Percentiles rank a stretch among this genome's conserved stretches.
Conservation (phyloP, 768 basidiomycete species). For the Porpolomopsis calyptriformis region DNA sequence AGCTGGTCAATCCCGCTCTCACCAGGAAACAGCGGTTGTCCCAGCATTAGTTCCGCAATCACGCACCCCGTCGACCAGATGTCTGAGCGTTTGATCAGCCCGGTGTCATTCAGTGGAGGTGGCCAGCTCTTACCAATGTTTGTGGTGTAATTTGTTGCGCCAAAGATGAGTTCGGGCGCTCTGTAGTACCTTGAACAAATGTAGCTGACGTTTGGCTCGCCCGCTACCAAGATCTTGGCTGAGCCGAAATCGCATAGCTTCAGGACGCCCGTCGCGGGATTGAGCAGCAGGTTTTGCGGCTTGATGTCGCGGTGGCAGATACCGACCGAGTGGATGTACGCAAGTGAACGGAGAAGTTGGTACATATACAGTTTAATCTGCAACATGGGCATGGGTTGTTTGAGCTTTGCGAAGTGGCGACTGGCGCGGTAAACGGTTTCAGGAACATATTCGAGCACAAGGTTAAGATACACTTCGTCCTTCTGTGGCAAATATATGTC, state of each 20-base stretch:
- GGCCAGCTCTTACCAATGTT: constrained; percentile 71
- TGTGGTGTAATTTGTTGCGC: constrained; percentile 98
- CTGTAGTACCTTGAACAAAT: constrained; percentile 99
- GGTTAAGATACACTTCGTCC: constrained; percentile 99
- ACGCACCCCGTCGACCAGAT: constrained; percentile 99
- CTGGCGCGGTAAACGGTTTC: constrained; percentile 99
- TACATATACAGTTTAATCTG: constrained; percentile 99
- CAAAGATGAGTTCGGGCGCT: constrained; percentile 98
- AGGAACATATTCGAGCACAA: constrained; percentile 97
- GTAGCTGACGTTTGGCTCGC: constrained; percentile 98
- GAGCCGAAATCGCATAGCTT: constrained; percentile 99
- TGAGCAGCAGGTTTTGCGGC: constrained; percentile 95
- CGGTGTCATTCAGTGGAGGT: not conserved
- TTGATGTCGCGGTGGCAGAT: constrained; percentile 99
- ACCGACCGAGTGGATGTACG: constrained; percentile 98
- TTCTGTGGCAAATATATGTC: constrained; percentile 44
- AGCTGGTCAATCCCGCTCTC: constrained; percentile 98
- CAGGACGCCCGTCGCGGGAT: constrained; percentile 92
- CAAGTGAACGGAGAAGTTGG: constrained; percentile 93
- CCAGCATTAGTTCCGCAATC: constrained; percentile 99
- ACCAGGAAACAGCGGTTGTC: constrained; percentile 97
- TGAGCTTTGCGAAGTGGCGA: constrained; percentile 98
- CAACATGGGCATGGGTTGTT: constrained; percentile 99
- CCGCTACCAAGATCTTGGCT: constrained; percentile 95
- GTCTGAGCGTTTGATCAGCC: constrained; percentile 35